Base-by-base conservation (phyloP, 1,284 basidiomycete genomes). In the Lignosus rhinocerotis region DNA sequence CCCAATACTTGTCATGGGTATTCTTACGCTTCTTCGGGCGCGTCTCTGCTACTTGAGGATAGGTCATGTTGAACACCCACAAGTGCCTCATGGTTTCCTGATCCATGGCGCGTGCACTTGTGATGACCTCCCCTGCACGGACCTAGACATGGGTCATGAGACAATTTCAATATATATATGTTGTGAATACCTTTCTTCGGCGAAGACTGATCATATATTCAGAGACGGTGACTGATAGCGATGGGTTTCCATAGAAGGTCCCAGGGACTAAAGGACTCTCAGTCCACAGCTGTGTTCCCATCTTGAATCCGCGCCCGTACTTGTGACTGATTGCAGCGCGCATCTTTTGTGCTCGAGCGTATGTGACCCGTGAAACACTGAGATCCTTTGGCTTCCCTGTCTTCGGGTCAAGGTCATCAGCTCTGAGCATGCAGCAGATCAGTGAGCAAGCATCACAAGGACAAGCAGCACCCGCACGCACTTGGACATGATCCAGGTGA, bases 141-240 rank as follows among this genome's bases (percentile, higher is more conserved):
- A 12, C 34, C 7, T 36, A 36, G 7, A 36, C 34, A 7, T 8
- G 34, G 12, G 8, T 7, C 8, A 12, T 7, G 12, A 36, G 34
- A 36, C 7, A 36, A 36, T 36, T 8, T 36, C 12, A n/a, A n/a
- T n/a, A n/a, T n/a, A n/a, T n/a, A n/a, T n/a, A n/a, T n/a, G n/a
- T n/a, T n/a, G n/a, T n/a, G 36, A 32, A 31, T 16, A 67, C 51
- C 53, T 55, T 63, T 1, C 60, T 41, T 3, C 58, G 58, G 6
- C 60, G 60, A n/a, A 70, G 59, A 44, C 67, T 69, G 14, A 69
- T 53, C 69, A 70, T 70, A 48, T 70, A 70, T 49, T 69, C 60
- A 2, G 63, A 64, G 1, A 70, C 63, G 1, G 42, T 33, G 1
- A 55, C 32, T 0, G 66, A 69, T 5, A 70, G 31, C 0, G 67